phyloP scores from a whole-genome alignment of 768 basidiomycete species.

The Auriscalpium orientale region DNA sequence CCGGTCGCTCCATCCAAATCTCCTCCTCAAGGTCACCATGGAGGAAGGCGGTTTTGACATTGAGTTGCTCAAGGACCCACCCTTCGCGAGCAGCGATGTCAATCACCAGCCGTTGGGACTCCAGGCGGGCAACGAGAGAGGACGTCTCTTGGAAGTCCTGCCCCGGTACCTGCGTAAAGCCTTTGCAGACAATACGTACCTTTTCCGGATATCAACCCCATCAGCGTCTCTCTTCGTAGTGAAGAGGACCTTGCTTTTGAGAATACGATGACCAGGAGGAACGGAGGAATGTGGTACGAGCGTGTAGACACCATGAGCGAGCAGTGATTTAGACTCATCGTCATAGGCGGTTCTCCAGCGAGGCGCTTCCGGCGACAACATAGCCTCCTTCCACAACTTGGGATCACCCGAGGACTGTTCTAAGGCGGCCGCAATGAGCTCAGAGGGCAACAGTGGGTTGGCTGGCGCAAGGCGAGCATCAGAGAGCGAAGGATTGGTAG shows the following conservation, averaged over 20 bases:
- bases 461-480: too few species aligned
- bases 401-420: constrained; percentile 16
- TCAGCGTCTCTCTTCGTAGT: constrained; percentile 19
- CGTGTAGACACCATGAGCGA: constrained; percentile 13
- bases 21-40: constrained; percentile 26
- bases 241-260: constrained; percentile 23
- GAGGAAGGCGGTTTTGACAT: constrained; percentile 35
- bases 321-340: constrained; percentile 17
- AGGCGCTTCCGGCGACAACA: constrained; percentile 8
- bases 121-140: constrained; percentile 33
- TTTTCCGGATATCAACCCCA: constrained; percentile 26
- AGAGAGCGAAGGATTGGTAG: too few species aligned
- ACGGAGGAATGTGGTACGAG: constrained; percentile 14
- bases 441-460: too few species aligned
- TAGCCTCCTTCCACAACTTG: constrained; percentile 13
- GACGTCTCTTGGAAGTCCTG: constrained; percentile 35
- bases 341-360: constrained; percentile 19
- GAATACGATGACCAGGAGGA: constrained; percentile 16
- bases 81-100: constrained; percentile 27
- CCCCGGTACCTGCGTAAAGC: constrained; percentile 34
- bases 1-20: constrained; percentile 29
- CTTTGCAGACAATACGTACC: constrained; percentile 33
- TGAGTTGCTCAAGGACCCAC: constrained; percentile 32
- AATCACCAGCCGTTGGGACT: constrained; percentile 29
- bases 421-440: too few species aligned